Base-by-base conservation (phyloP, 495 filamentous ascomycete genomes). In the Chaetomium cochliodes region DNA sequence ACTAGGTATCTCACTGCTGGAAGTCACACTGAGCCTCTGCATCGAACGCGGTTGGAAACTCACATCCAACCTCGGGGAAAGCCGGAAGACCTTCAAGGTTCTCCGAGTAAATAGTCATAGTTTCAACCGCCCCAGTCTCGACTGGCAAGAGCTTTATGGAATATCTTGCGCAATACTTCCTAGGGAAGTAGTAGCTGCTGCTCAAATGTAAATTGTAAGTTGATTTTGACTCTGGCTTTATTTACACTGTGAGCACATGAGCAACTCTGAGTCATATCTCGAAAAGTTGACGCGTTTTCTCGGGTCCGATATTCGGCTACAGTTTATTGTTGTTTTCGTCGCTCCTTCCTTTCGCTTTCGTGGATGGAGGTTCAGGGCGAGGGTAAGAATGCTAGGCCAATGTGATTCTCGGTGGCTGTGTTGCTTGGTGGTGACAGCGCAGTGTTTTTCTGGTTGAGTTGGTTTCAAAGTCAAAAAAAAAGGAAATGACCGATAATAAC, bases 341-440 rank as follows among this genome's bases (percentile, higher is more conserved):
- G 60, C n/a, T 30, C 60, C 50, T 62, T 44, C 60, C 49, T 28
- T 8, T 30, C 28, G 28, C 49, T 28, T 8, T 30, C 28, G 28
- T 30, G 13, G 7, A 5, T 7, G 13, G 46, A 20, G 13, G 12
- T 16, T 46, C n/a, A 44, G 8, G 37, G 49, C 13, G 9, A 64
- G 62, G 53, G 62, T 64, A 50, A 64, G 53, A 46, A 54, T 64
- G 41, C 12, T 47, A n/a, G 44, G 16, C 6, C 28, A 30, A 30
- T 3, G 22, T 51, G 53, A 64, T 57, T 0, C 7, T 50, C 22
- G 2, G 13, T 23, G 51, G 39, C 25, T 25, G 33, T 28, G 33
- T 42, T 37, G 52, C 16, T 55, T 1, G 28, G 33, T 37, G 13
- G 23, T 20, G 18, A 3, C 22, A 30, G 28, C 25, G 6, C 11